Evolutionary conservation across 306 rosid species (phyloP), one percentile per base, ranked within the genome.

Genomic region (Inga oerstediana): DNA sequence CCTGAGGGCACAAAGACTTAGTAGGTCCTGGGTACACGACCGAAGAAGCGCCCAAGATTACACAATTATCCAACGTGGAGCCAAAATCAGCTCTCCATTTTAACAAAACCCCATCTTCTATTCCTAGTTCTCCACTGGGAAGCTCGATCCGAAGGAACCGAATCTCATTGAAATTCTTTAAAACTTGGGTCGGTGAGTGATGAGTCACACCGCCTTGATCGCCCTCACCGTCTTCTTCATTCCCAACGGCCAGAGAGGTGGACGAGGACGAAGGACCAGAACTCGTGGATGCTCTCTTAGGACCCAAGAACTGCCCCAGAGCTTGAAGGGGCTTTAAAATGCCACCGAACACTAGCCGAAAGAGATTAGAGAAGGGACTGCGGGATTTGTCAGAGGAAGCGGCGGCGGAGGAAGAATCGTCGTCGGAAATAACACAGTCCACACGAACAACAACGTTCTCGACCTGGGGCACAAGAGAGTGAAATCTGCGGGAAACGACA

Each of bases 1-100:
- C 92, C 61, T 74, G 89, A 10, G 84, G 48, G 10, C 65, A 56
- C 22, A 77, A 30, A 14, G 82, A 8, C 76, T 87, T 87, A 2
- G 71, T 48, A 32, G 88, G 74, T 4, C 91, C 89, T 0, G 94
- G 77, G 3, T 83, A 85, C 39, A 87, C 61, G n/a, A 89, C 97
- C 0, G 99, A 89, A 20, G 97, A 92, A 2, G 99, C 99, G 3
- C 99, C 99, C 1, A 97, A 87, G 64, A 97, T 94, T 0, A 97
- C 97, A 79, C 99, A 97, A 78, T 90, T 92, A 87, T 97, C 98
- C 30, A 97, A 80, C 20, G 99, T 97, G 0, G 98, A 97, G 3
- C 99, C 99, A 34, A 92, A 97, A 80, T 92, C 97, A 34, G 99
- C 99, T n/a, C 97, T 84, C 99, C 99, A 97, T 51, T 92, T 97